Conservation (phyloP, 192 early-diverging fungal genomes). For the Entophlyctis luteolus region DNA sequence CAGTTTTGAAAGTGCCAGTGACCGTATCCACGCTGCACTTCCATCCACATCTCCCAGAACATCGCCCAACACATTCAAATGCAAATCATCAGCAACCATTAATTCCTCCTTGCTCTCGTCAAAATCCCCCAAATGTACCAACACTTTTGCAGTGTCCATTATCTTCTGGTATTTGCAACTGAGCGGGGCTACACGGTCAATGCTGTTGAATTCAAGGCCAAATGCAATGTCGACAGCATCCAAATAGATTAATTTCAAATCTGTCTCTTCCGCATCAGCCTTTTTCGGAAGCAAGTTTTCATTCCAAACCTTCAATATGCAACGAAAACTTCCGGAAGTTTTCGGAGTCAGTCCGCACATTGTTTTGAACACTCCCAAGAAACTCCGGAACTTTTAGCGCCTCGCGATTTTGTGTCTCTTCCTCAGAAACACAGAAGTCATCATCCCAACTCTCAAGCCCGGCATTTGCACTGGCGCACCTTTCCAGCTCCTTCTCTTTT, state of each 20-base stretch:
- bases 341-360: conserved; percentile 26
- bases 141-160: conserved; percentile 26
- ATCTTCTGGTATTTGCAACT: not conserved
- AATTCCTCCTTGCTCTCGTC: conserved; percentile 17
- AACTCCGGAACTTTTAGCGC: conserved; percentile 25
- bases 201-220: conserved; percentile 10
- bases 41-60: conserved; percentile 17
- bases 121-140: conserved; percentile 33
- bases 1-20: conserved; percentile 3
- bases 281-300: not conserved
- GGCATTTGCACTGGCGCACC: conserved; percentile 15
- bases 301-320: conserved; percentile 38
- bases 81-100: not conserved
- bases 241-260: conserved; percentile 32
- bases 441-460: conserved; percentile 44
- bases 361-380: conserved; percentile 23
- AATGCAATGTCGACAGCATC: conserved; percentile 31
- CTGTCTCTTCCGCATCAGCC: conserved; percentile 4
- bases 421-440: conserved; percentile 29
- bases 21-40: not conserved
- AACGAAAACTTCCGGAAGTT: conserved; percentile 39
- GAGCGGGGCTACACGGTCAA: conserved; percentile 1
- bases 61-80: conserved; percentile 21
- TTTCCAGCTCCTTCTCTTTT: conserved; percentile 27
- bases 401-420: not conserved